Conservation (phyloP, 176 grass and related monocot species). For the Raddia distichophylla region DNA sequence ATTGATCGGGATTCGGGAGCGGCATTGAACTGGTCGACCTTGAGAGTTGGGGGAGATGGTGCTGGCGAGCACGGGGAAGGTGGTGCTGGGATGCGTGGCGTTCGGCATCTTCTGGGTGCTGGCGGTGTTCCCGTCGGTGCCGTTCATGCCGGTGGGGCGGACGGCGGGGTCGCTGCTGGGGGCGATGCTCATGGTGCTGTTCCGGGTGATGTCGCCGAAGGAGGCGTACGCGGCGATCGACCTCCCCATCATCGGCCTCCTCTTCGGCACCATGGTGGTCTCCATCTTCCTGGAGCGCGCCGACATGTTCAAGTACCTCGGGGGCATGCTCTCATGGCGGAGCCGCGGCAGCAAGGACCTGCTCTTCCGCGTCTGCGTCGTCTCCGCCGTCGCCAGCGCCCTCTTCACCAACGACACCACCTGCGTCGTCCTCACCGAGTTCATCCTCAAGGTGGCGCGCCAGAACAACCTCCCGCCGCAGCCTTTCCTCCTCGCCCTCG, state of each 20-base stretch:
- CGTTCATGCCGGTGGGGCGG: conserved; percentile 87
- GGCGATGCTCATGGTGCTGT: conserved; percentile 93
- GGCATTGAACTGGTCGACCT: background rate
- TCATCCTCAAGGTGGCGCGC: conserved; percentile 88
- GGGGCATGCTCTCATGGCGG: conserved; percentile 76
- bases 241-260: conserved; percentile 93
- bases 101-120: conserved; percentile 93
- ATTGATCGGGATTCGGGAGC: background rate
- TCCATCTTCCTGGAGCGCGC: conserved; percentile 91
- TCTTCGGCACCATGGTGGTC: conserved; percentile 97
- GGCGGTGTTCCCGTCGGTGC: conserved; percentile 91
- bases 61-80: conserved; percentile 66
- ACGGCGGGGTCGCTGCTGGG: conserved; percentile 89
- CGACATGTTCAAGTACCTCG: conserved; percentile 94
- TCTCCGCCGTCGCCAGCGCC: conserved; percentile 85
- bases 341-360: conserved; percentile 90
- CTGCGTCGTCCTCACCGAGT: conserved; percentile 98
- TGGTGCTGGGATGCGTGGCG: conserved; percentile 82
- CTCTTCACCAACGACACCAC: conserved; percentile 99
- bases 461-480: conserved; percentile 96
- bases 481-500: conserved; percentile 90
- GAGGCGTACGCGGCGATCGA: conserved; percentile 81
- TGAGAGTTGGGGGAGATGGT: conserved; percentile 43
- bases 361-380: conserved; percentile 79
- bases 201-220: conserved; percentile 73